phyloP scores from a whole-genome alignment of 2,329 filamentous ascomycete genomes.

The Dothiorella sarmentorum region DNA sequence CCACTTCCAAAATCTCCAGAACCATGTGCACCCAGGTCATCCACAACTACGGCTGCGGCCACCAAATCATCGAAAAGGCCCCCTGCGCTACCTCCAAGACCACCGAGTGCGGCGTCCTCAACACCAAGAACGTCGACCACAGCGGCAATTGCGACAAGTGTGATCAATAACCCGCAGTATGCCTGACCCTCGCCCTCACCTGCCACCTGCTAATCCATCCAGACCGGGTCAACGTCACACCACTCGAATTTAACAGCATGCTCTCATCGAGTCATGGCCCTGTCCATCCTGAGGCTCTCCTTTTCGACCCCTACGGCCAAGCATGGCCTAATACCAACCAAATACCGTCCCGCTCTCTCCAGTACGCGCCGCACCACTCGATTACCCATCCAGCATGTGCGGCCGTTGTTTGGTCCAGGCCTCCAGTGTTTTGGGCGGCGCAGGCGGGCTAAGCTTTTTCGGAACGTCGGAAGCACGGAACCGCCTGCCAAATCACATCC shows the following conservation, averaged over 20 bases:
- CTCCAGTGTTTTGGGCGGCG: neutral
- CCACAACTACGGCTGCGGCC: slow-evolving; percentile 47
- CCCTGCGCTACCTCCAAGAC: slow-evolving; percentile 45
- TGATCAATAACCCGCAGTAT: slow-evolving; percentile 41
- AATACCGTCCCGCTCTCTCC: neutral
- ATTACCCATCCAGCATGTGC: neutral
- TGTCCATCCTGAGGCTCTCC: neutral
- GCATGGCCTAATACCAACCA: neutral
- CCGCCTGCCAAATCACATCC: slow-evolving; percentile 7
- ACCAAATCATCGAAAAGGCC: slow-evolving; percentile 42
- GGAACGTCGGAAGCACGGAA: neutral
- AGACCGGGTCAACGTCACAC: neutral
- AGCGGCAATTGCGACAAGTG: slow-evolving; percentile 44
- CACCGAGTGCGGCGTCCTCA: slow-evolving; percentile 39
- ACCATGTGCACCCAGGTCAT: slow-evolving; percentile 48
- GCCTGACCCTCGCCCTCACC: neutral
- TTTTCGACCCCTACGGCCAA: neutral
- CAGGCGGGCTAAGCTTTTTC: slow-evolving; percentile 10
- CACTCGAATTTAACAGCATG: slow-evolving; percentile 5
- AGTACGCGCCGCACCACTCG: neutral
- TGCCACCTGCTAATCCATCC: neutral
- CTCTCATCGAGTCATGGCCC: slow-evolving; percentile 5
- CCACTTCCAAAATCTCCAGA: neutral
- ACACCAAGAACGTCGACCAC: slow-evolving; percentile 45
- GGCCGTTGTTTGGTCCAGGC: neutral